Percentiles rank a stretch among this genome's conserved stretches.
Evolutionary conservation across 371 early-diverging fungal genomes (phyloP).

Genomic region (Lichtheimia ornata): DNA sequence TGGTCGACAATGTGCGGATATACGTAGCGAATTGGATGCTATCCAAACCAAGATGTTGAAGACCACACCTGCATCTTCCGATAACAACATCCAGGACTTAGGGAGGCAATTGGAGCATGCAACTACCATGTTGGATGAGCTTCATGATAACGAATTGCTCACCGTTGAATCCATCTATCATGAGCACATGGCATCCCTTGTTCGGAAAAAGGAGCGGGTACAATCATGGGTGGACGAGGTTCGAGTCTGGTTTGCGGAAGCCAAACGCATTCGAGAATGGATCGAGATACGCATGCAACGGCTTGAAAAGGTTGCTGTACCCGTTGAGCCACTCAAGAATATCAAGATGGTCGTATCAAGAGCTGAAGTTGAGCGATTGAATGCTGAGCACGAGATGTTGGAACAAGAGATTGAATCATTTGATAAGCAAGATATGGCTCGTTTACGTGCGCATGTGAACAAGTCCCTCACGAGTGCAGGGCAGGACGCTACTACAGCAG

Average conservation of each 20-base stretch:
- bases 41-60: slow-evolving; percentile 48
- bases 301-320: slow-evolving; percentile 28
- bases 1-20: slow-evolving; percentile 28
- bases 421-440: slow-evolving; percentile 53
- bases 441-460: slow-evolving; percentile 48
- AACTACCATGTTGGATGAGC: slow-evolving; percentile 15
- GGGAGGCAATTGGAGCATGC: slow-evolving; percentile 35
- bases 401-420: slow-evolving; percentile 52
- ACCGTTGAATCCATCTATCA: slow-evolving; percentile 11
- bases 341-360: slow-evolving; percentile 16
- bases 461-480: slow-evolving; percentile 44
- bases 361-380: slow-evolving; percentile 34
- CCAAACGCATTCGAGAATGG: slow-evolving; percentile 51
- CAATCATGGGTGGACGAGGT: slow-evolving; percentile 53
- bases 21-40: slow-evolving; percentile 47
- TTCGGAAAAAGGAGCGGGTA: slow-evolving; percentile 34
- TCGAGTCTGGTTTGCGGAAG: slow-evolving; percentile 47
- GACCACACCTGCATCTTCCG: slow-evolving; percentile 28
- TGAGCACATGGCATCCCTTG: slow-evolving; percentile 28
- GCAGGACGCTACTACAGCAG: background rate
- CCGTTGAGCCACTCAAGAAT: slow-evolving; percentile 23
- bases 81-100: slow-evolving; percentile 41
- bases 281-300: slow-evolving; percentile 41
- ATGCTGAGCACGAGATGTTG: slow-evolving; percentile 35
- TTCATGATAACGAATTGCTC: background rate